Evolutionary conservation across 2,329 filamentous ascomycete genomes (phyloP).

Genomic region (Fusarium euwallaceae): DNA sequence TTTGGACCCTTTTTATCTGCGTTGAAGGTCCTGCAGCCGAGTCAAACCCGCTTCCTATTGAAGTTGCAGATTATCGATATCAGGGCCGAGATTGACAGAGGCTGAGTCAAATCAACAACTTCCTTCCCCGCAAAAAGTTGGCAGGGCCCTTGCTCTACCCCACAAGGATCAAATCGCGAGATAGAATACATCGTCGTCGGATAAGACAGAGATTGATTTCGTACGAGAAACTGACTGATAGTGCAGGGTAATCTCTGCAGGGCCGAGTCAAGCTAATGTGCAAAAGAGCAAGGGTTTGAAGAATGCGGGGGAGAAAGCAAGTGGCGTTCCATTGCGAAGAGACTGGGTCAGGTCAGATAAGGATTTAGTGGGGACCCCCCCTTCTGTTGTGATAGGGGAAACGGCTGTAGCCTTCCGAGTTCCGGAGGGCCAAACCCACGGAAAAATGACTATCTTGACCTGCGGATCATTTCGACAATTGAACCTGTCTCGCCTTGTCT

Average conservation of each 20-base stretch:
- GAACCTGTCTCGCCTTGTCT: neutral
- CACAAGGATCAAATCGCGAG: neutral
- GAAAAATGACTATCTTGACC: constrained; percentile 4
- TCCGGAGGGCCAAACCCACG: neutral
- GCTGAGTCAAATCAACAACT: neutral
- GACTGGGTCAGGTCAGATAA: constrained; percentile 1
- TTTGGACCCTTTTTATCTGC: neutral
- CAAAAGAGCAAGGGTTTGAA: neutral
- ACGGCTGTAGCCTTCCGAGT: constrained; percentile 2
- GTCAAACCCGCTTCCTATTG: neutral
- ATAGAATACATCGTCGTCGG: neutral
- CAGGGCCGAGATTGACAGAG: neutral
- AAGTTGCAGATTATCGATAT: neutral
- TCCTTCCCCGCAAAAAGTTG: neutral
- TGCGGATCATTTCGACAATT: constrained; percentile 7
- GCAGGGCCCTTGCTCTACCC: constrained; percentile 1
- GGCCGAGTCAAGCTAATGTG: constrained; percentile 4
- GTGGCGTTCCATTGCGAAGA: neutral
- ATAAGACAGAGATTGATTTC: constrained; percentile 4
- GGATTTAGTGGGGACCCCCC: neutral
- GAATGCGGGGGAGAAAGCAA: neutral
- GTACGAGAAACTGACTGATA: neutral
- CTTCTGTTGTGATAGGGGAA: neutral
- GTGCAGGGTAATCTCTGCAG: neutral
- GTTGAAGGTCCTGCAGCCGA: neutral